Evolutionary conservation across 768 basidiomycete species (phyloP).

Genomic region (Pulveroboletus sp.): DNA sequence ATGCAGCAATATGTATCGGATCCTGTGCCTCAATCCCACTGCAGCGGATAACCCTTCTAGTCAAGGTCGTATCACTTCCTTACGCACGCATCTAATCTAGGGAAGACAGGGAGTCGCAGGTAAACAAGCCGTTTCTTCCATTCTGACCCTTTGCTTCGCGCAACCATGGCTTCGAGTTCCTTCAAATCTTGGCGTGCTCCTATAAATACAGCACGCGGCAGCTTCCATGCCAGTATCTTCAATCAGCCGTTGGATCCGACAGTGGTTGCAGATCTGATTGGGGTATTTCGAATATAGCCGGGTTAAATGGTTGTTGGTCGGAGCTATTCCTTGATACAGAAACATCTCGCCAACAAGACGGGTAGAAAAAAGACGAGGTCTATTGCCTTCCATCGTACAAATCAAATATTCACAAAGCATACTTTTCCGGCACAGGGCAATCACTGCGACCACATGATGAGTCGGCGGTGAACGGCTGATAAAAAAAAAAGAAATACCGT

Average conservation of each 20-base stretch:
- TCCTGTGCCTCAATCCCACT: no score
- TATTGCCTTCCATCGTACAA: conserved; percentile 18
- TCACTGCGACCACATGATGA: conserved; percentile 14
- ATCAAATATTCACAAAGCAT: neutral
- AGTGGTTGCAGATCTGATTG: no score
- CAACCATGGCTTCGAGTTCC: neutral
- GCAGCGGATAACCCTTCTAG: no score
- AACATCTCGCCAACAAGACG: neutral
- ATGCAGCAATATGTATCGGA: no score
- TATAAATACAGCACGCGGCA: neutral
- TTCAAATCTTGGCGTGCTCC: no score
- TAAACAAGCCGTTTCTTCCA: neutral
- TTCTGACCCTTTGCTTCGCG: neutral
- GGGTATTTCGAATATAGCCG: no score
- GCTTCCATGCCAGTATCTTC: neutral
- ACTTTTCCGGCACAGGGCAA: neutral
- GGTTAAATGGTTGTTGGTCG: conserved; percentile 1
- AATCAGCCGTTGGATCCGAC: no score
- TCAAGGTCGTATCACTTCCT: neutral
- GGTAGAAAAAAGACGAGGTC: neutral
- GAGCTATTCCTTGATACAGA: neutral
- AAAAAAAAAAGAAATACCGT: conserved; percentile 51
- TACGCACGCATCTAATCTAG: neutral
- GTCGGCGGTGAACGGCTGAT: neutral
- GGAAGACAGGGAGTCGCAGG: neutral